Evolutionary conservation across 176 grass and related monocot genomes (phyloP).

Genomic region (Carex littledalei): DNA sequence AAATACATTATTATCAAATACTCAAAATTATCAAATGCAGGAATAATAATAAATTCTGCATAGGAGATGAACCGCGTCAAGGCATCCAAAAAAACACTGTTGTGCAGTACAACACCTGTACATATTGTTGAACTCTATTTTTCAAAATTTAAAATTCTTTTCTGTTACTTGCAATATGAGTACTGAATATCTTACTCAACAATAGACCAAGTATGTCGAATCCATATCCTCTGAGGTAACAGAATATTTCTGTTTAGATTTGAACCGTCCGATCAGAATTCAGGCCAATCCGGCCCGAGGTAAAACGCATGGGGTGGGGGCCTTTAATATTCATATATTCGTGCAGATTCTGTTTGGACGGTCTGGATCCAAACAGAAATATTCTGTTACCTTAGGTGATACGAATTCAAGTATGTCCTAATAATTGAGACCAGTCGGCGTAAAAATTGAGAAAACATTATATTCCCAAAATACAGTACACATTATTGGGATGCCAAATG

Average conservation of each 20-base stretch:
- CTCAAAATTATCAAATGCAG: not conserved
- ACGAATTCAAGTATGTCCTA: not conserved
- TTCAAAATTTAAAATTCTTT: not conserved
- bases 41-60: not conserved
- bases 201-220: not conserved
- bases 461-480: not conserved
- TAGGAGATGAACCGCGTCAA: not conserved
- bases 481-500: not conserved
- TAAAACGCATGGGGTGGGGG: no score
- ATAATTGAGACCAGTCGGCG: not conserved
- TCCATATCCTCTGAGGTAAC: no score
- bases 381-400: no score
- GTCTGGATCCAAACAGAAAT: no score
- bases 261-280: no score
- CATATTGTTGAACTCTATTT: not conserved
- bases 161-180: not conserved
- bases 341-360: no score
- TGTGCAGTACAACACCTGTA: not conserved
- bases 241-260: no score
- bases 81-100: not conserved
- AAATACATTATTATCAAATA: not conserved
- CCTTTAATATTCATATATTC: no score
- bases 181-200: not conserved
- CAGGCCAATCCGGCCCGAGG: no score
- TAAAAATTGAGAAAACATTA: not conserved